Base-by-base conservation (phyloP, 2,329 filamentous ascomycete genomes). In the Penicillium italicum region DNA sequence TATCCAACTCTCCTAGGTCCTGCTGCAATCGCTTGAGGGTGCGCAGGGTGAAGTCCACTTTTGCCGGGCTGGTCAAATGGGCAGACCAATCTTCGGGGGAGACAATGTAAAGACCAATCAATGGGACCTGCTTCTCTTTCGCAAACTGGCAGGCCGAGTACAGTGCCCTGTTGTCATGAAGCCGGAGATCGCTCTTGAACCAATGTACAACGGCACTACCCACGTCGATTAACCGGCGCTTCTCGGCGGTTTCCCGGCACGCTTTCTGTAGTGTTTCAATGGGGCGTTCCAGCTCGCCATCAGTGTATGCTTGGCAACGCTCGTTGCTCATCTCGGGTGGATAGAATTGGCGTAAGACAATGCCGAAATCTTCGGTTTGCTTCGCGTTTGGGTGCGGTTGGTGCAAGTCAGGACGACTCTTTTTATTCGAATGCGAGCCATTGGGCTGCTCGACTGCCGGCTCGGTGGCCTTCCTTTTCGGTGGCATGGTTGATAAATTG, bases 61-160 rank as follows among this genome's bases (percentile, higher is more conserved):
- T 82, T 0, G 85, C 83, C 0, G 90, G 83, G 10, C 88, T 82
- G 1, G 84, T 87, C 26, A 90, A 70, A 72, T 96, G 92, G 1
- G 91, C 92, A 60, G 91, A 85, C 66, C 89, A 89, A 72, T 96
- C 91, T 71, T 96, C 83, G 0, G 90, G 91, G 50, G 88, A 93
- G 50, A 94, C 73, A 28, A 96, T 80, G 70, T 91, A 96, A 44
- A 96, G 72, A 53, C 84, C 84, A 36, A 96, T 82, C 36, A 96
- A 75, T 1, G 90, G 87, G 0, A 92, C 80, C 0, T 82, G 81
- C n/a, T 83, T 79, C 36, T 84, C 80, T 55, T 84, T 85, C 1
- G 91, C 90, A 46, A 81, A 80, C 55, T 85, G 75, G 53, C 82
- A 85, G 0, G 91, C 91, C 58, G 85, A 73, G 33, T 82, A 80